These are phyloP conservation scores for Epichloe festucae DNA, from an alignment of 2,329 filamentous ascomycete genomes.

Conservation along the genomic window DNA sequence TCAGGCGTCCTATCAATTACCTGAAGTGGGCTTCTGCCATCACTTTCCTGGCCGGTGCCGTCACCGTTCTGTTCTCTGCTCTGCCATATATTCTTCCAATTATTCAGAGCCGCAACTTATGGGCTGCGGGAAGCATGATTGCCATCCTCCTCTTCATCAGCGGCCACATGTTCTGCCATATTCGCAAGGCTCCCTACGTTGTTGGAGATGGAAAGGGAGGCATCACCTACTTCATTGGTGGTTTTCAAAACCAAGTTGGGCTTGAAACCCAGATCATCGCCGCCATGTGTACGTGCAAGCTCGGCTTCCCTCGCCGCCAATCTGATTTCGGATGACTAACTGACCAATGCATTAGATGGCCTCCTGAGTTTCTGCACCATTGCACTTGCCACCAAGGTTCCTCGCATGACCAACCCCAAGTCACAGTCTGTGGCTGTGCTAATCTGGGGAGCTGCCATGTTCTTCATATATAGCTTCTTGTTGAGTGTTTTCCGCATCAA, in stretches of 20 bases:
- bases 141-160: constrained; percentile 85
- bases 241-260: constrained; percentile 89
- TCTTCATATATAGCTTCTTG: constrained; percentile 84
- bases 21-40: constrained; percentile 55
- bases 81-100: constrained; percentile 71
- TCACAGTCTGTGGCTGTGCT: constrained; percentile 72
- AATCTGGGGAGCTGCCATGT: constrained; percentile 63
- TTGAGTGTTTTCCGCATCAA: constrained; percentile 89
- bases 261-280: constrained; percentile 93
- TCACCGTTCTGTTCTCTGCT: constrained; percentile 57
- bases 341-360: constrained; percentile 29
- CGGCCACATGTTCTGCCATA: constrained; percentile 99
- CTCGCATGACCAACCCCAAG: constrained; percentile 67
- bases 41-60: constrained; percentile 54
- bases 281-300: constrained; percentile 60
- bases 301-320: neutral
- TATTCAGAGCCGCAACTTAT: constrained; percentile 81
- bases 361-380: constrained; percentile 83
- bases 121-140: constrained; percentile 83
- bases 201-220: constrained; percentile 75
- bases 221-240: constrained; percentile 77
- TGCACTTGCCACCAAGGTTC: constrained; percentile 80
- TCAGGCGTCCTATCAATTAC: constrained; percentile 82
- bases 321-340: neutral
- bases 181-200: constrained; percentile 89